These are phyloP conservation scores for Hyaloscypha bicolor DNA, from an alignment of 495 filamentous ascomycete species.

Conservation along the genomic window DNA sequence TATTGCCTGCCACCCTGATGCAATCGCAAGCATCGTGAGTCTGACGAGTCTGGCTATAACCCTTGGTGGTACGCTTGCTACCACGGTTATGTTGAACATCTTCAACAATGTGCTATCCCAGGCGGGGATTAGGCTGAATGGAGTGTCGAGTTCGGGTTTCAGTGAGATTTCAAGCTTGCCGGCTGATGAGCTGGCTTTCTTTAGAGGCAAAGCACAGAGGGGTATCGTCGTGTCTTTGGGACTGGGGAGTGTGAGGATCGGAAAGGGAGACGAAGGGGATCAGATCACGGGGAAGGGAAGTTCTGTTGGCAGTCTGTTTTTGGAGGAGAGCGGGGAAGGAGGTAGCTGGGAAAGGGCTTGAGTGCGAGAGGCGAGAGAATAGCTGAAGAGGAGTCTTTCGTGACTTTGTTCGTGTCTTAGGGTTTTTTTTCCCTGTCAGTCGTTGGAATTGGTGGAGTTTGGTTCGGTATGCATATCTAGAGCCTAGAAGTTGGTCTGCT, in stretches of 20 bases:
- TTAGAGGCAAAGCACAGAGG: constrained; percentile 5
- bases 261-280: constrained; percentile 14
- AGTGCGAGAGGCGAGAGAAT: not conserved
- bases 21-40: constrained; percentile 52
- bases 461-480: too few relatives aligned
- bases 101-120: constrained; percentile 54
- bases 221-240: constrained; percentile 7
- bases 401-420: too few relatives aligned
- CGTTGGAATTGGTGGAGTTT: too few relatives aligned
- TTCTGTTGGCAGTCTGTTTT: constrained; percentile 9
- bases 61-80: constrained; percentile 58
- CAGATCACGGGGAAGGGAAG: constrained; percentile 6
- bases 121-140: constrained; percentile 21
- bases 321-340: not conserved
- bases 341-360: not conserved
- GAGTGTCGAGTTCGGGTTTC: constrained; percentile 22
- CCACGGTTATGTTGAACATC: constrained; percentile 62
- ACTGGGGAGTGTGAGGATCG: constrained; percentile 19
- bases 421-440: too few relatives aligned
- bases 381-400: too few relatives aligned
- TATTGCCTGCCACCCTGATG: constrained; percentile 52
- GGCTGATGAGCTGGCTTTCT: constrained; percentile 1
- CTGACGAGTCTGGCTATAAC: constrained; percentile 52
- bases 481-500: too few relatives aligned
- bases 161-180: constrained; percentile 19